Conservation (phyloP, 2,329 filamentous ascomycete genomes). For the Apiospora sp. region DNA sequence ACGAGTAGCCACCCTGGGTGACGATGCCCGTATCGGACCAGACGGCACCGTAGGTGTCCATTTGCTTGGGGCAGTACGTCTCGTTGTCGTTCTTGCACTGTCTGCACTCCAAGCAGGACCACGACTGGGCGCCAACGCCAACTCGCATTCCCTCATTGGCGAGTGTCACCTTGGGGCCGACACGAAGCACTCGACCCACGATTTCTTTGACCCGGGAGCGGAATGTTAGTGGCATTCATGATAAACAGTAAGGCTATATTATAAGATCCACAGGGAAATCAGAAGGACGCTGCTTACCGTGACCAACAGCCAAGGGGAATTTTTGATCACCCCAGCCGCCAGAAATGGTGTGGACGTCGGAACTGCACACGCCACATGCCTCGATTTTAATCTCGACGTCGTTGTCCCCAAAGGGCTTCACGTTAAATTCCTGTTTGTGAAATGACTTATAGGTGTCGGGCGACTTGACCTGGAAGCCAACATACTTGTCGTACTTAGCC, state of each 20-base stretch:
- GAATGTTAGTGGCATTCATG: not conserved
- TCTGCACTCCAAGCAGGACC: constrained; percentile 69
- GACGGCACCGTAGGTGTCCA: constrained; percentile 66
- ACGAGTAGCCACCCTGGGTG: constrained; percentile 67
- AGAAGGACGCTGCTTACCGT: constrained; percentile 53
- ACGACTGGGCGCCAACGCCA: constrained; percentile 73
- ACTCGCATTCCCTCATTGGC: constrained; percentile 70
- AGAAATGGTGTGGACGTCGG: constrained; percentile 74
- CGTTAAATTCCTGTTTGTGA: constrained; percentile 77
- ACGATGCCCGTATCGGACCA: constrained; percentile 69
- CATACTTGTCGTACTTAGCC: constrained; percentile 67
- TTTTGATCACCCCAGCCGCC: constrained; percentile 66
- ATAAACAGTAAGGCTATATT: not conserved
- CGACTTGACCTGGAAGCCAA: constrained; percentile 66
- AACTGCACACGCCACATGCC: constrained; percentile 78
- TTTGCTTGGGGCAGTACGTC: constrained; percentile 68
- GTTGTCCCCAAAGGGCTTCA: constrained; percentile 86
- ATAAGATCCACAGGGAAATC: no score
- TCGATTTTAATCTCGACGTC: constrained; percentile 91
- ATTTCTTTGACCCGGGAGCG: constrained; percentile 57
- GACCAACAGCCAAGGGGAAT: constrained; percentile 62
- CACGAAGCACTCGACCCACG: constrained; percentile 71
- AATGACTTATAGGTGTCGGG: constrained; percentile 65
- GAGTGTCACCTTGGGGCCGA: constrained; percentile 70
- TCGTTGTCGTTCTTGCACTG: constrained; percentile 64